Percentiles rank a stretch among this genome's conserved stretches.
Evolutionary conservation across 176 grass and related monocot genomes (phyloP).

Genomic region (Eragrostis nindensis): DNA sequence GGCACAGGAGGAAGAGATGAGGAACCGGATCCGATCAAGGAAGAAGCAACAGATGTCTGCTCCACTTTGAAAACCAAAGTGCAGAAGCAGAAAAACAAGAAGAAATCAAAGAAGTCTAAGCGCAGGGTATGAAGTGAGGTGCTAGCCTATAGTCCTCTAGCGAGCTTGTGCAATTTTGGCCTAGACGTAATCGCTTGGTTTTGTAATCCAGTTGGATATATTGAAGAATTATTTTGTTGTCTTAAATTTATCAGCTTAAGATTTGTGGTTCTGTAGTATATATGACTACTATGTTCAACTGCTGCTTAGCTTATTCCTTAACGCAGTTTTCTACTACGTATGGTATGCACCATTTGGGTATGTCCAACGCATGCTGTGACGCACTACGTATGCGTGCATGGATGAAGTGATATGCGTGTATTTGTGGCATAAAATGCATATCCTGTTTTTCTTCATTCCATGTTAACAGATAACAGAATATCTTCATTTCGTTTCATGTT

Average conservation of each 20-base stretch:
- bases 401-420: too few species aligned
- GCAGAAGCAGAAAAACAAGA: conserved; percentile 34
- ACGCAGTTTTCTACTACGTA: too few species aligned
- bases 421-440: too few species aligned
- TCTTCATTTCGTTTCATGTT: background rate
- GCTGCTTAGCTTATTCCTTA: background rate
- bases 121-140: conserved; percentile 37
- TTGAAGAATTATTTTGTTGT: background rate
- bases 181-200: background rate
- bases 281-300: background rate
- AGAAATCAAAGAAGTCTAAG: conserved; percentile 21
- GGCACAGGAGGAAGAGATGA: background rate
- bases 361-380: too few species aligned
- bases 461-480: too few species aligned
- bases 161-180: background rate
- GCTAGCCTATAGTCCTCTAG: background rate
- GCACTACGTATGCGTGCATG: too few species aligned
- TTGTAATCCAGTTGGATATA: background rate
- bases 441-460: too few species aligned
- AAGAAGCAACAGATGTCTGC: background rate
- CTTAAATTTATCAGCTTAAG: background rate
- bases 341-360: too few species aligned
- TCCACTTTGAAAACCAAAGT: conserved; percentile 11
- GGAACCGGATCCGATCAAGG: background rate
- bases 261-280: background rate